Evolutionary conservation across 2,329 filamentous ascomycete species (phyloP).

Genomic region (Penicillium occitanis): DNA sequence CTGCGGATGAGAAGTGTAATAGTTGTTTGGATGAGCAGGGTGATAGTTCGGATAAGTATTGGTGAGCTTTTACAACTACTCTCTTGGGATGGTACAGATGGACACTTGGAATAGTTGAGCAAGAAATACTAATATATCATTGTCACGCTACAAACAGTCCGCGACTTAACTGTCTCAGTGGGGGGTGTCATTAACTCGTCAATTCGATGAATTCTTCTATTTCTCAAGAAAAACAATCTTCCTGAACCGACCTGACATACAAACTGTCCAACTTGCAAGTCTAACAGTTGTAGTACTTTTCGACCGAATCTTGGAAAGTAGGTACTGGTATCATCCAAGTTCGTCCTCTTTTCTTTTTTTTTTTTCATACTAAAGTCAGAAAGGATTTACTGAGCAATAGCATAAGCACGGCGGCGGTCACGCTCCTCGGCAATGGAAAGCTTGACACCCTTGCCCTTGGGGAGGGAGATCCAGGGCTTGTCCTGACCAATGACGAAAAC

Average conservation of each 20-base stretch:
- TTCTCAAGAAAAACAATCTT: slow-evolving; percentile 16
- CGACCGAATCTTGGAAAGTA: slow-evolving; percentile 5
- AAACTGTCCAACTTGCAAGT: slow-evolving; percentile 1
- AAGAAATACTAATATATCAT: slow-evolving; percentile 3
- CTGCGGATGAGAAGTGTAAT: slow-evolving; percentile 1
- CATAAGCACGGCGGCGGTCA: slow-evolving; percentile 85
- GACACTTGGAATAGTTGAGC: neutral
- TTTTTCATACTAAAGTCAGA: neutral
- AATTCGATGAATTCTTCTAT: slow-evolving; percentile 20
- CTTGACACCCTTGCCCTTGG: slow-evolving; percentile 99
- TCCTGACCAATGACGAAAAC: slow-evolving; percentile 98
- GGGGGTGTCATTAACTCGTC: slow-evolving; percentile 21
- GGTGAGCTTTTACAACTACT: neutral
- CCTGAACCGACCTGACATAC: slow-evolving; percentile 15
- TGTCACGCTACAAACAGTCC: slow-evolving; percentile 10
- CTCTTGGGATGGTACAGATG: neutral
- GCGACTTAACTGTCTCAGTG: neutral
- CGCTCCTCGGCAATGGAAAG: slow-evolving; percentile 98
- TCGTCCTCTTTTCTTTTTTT: neutral
- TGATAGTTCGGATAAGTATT: neutral
- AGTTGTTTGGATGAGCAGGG: neutral
- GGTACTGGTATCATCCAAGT: slow-evolving; percentile 12
- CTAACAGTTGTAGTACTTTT: slow-evolving; percentile 1
- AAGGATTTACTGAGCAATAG: slow-evolving; percentile 50
- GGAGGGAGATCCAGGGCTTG: slow-evolving; percentile 99